A percentile compares a stretch with the other conserved stretches of the same genome.
Conservation (phyloP, 2,329 filamentous ascomycete genomes). For the Aureobasidium lini region DNA sequence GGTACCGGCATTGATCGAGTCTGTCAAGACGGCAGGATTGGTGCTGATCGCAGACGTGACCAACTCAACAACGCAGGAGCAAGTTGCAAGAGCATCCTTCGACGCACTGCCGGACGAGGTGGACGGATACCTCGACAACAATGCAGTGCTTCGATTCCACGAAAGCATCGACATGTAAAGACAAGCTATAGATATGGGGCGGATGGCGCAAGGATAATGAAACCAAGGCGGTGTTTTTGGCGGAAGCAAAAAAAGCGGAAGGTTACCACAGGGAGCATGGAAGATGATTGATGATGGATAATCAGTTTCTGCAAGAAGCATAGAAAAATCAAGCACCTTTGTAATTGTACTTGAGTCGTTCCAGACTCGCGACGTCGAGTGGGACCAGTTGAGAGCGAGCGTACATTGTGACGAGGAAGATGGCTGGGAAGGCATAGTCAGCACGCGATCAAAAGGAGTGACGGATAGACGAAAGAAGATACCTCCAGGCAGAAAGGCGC, state of each 20-base stretch:
- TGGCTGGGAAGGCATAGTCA: slow-evolving; percentile 31
- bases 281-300: background rate
- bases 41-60: slow-evolving; percentile 82
- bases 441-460: slow-evolving; percentile 31
- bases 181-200: background rate
- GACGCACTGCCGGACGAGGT: slow-evolving; percentile 66
- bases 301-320: background rate
- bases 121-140: slow-evolving; percentile 76
- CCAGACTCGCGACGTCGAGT: slow-evolving; percentile 61
- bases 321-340: slow-evolving; percentile 51
- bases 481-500: slow-evolving; percentile 33
- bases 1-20: slow-evolving; percentile 83
- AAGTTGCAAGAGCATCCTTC: slow-evolving; percentile 42
- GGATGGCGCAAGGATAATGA: background rate
- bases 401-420: slow-evolving; percentile 54
- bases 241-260: background rate
- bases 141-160: slow-evolving; percentile 86
- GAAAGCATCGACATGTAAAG: slow-evolving; percentile 61
- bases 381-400: slow-evolving; percentile 60
- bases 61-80: slow-evolving; percentile 28
- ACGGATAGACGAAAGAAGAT: slow-evolving; percentile 16
- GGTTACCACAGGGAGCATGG: background rate
- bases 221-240: background rate
- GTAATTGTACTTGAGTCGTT: slow-evolving; percentile 55
- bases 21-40: slow-evolving; percentile 88